A percentile compares a stretch with the other conserved stretches of the same genome.
Conservation (phyloP, 768 basidiomycete genomes). For the Psilocybe tampanensis region DNA sequence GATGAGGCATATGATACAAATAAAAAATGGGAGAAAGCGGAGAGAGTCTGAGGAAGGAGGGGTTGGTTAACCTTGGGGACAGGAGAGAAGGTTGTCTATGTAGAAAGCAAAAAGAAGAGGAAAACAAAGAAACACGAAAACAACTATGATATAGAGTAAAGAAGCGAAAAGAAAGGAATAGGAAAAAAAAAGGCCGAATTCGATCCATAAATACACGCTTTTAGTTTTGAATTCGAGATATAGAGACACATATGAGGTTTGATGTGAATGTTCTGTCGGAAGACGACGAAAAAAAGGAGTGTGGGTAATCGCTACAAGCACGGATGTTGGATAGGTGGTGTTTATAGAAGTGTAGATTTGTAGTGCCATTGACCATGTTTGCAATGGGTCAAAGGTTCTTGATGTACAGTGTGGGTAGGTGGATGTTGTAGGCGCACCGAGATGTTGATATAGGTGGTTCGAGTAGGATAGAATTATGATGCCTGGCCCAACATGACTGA, state of each 20-base stretch:
- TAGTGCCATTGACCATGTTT: not conserved
- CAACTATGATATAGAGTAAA: constrained; percentile 1
- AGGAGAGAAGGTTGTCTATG: no score
- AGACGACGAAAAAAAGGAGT: no score
- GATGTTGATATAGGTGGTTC: not conserved
- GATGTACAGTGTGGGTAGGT: not conserved
- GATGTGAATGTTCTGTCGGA: no score
- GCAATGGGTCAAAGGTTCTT: not conserved
- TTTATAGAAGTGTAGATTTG: not conserved
- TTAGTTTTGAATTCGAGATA: not conserved
- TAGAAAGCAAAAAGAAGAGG: not conserved
- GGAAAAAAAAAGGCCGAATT: not conserved
- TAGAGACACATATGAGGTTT: not conserved
- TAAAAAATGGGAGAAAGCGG: not conserved
- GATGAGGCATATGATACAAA: not conserved
- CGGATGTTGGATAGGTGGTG: not conserved
- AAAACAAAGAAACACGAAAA: constrained; percentile 1
- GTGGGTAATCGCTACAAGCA: not conserved
- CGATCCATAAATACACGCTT: not conserved
- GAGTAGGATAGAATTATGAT: not conserved
- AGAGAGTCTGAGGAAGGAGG: not conserved
- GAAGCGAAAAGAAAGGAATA: not conserved
- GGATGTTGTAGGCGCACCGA: not conserved
- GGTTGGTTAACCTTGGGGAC: not conserved
- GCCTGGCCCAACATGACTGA: no score